Evolutionary conservation across 306 rosid species (phyloP).

Genomic region (Chamaecrista fasciculata): DNA sequence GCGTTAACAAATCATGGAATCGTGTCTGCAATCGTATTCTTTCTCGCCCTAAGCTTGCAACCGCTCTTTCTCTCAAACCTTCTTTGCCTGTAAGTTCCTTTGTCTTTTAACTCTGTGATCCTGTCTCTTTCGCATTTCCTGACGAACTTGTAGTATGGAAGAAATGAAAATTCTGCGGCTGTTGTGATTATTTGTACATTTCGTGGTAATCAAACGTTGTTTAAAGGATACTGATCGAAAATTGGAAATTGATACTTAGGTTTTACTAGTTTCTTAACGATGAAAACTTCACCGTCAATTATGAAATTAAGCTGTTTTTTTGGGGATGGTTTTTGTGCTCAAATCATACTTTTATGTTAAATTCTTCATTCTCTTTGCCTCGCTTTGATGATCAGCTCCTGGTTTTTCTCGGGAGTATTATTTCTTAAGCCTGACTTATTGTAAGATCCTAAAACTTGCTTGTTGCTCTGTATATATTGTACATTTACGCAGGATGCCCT

Average conservation of each 20-base stretch:
- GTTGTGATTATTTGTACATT: neutral
- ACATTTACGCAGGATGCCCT: constrained; percentile 52
- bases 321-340: neutral
- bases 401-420: neutral
- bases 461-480: neutral
- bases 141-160: neutral
- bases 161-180: neutral
- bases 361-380: neutral
- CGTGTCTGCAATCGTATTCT: constrained; percentile 48
- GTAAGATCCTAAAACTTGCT: neutral
- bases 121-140: neutral
- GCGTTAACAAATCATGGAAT: constrained; percentile 65
- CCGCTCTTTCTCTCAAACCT: constrained; percentile 70
- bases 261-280: neutral
- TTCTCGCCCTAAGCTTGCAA: constrained; percentile 60
- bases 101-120: neutral
- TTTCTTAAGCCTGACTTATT: neutral
- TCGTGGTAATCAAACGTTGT: neutral
- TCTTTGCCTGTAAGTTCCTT: constrained; percentile 34
- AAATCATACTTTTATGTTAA: neutral
- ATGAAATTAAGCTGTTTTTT: neutral
- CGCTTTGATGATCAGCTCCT: neutral
- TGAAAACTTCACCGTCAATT: neutral
- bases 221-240: neutral
- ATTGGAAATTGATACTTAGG: neutral